Base-by-base conservation (phyloP, 2,329 filamentous ascomycete species). In the Alternaria tenuissima region DNA sequence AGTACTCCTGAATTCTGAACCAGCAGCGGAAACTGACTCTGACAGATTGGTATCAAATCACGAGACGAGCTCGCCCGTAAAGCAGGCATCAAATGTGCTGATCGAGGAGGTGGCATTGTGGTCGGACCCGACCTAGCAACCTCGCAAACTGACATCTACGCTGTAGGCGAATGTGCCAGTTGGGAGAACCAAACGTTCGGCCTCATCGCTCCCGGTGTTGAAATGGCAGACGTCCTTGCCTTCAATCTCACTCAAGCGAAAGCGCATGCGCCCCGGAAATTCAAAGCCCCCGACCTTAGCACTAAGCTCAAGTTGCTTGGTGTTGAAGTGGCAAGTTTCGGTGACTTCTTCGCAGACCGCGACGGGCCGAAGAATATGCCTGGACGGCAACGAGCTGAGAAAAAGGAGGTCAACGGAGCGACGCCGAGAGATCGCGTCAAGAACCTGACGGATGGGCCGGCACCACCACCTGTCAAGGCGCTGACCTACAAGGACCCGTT, bases 401-500 rank as follows among this genome's bases (percentile, higher is more conserved):
- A 80, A 65, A 84, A 82, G 67, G 80, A 82, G 52, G 46, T 42
- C 1, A 73, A 69, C 36, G 75, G 77, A n/a, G 58, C 67, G 28
- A 59, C 67, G 28, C 55, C 66, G 20, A 71, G 80, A 64, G 78
- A 82, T 53, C 77, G 82, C 62, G 78, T 87, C 39, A 85, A 85
- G 71, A 82, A 78, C 36, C 75, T 86, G 42, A 88, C 84, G 4
- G 82, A 86, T 57, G 86, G 86, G 4, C 82, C 83, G 30, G 82
- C 85, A 3, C 81, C 85, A 1, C 82, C 85, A 4, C 84, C 86
- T 0, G 92, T 96, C 69, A 96, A 96, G 79, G 89, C 93, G 0
- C 81, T 97, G 42, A 94, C 91, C 0, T 97, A 96, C 81, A 93
- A 90, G 63, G 93, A 97, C 72, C 93, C 93, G 0, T 97, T 97